A percentile compares a stretch with the other conserved stretches of the same genome.
These are phyloP conservation scores for Solanum chacoense DNA, from an alignment of 305 asterid genomes.

Conservation along the genomic window DNA sequence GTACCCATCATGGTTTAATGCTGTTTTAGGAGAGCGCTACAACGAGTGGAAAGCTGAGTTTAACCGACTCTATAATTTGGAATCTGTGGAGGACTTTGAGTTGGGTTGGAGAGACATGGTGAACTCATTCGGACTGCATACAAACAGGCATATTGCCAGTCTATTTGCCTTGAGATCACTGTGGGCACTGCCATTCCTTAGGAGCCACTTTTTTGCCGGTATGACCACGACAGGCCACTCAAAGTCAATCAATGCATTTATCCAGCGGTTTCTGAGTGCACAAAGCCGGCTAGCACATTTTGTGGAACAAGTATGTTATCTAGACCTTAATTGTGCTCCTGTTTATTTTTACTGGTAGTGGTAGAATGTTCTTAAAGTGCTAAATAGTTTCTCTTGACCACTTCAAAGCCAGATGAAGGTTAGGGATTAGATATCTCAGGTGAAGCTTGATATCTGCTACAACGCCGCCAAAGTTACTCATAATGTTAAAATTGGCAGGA, in stretches of 20 bases:
- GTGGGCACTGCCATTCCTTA: constrained; percentile 90
- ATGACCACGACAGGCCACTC: constrained; percentile 76
- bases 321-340: constrained; percentile 1
- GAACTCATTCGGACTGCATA: constrained; percentile 65
- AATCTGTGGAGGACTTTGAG: constrained; percentile 72
- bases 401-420: not conserved
- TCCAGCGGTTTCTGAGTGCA: constrained; percentile 88
- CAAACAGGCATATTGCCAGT: constrained; percentile 75
- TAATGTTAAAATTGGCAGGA: not conserved
- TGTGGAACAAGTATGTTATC: constrained; percentile 70
- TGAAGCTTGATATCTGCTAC: not conserved
- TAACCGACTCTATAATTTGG: constrained; percentile 73
- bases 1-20: constrained; percentile 95
- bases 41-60: constrained; percentile 89
- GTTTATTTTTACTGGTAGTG: not conserved
- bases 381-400: not conserved
- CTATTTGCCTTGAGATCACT: constrained; percentile 61
- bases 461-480: not conserved
- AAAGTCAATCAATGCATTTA: constrained; percentile 80
- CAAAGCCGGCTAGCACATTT: constrained; percentile 90
- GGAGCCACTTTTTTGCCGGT: constrained; percentile 90
- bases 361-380: not conserved
- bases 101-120: constrained; percentile 92
- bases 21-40: constrained; percentile 86
- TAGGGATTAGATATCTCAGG: not conserved